Evolutionary conservation across 805 yeast genomes (phyloP).

Genomic region (Lachancea kluyveri): DNA sequence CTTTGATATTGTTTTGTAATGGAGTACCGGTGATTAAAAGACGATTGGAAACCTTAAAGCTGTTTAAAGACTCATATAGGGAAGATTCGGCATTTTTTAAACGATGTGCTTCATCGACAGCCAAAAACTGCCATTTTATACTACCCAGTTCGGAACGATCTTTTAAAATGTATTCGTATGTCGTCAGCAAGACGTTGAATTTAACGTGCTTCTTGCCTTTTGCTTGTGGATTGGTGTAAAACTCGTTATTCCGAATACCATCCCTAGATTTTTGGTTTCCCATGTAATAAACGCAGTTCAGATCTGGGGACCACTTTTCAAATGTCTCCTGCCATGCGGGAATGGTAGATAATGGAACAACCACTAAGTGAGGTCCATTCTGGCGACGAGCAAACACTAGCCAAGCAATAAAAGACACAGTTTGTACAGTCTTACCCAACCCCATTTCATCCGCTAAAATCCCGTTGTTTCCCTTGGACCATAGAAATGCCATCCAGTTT

Average conservation of each 20-base stretch:
- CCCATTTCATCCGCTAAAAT: conserved; percentile 99
- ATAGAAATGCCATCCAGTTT: conserved; percentile 98
- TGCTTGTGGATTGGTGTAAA: conserved; percentile 52
- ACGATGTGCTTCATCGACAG: conserved; percentile 98
- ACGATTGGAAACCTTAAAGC: conserved; percentile 78
- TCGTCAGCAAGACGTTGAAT: conserved; percentile 87
- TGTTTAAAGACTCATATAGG: conserved; percentile 77
- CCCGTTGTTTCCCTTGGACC: conserved; percentile 97
- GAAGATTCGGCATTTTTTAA: conserved; percentile 92
- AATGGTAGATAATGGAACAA: conserved; percentile 91
- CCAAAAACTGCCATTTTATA: conserved; percentile 91
- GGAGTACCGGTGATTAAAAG: conserved; percentile 97
- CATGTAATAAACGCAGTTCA: conserved; percentile 85
- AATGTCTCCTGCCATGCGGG: conserved; percentile 99
- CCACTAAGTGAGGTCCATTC: conserved; percentile 95
- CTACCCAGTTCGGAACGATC: conserved; percentile 76
- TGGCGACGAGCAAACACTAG: conserved; percentile 90
- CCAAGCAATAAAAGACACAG: conserved; percentile 93
- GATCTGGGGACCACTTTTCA: conserved; percentile 95
- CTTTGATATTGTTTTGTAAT: conserved; percentile 90
- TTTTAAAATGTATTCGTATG: conserved; percentile 92
- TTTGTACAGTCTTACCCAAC: conserved; percentile 94
- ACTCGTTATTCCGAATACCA: conserved; percentile 78
- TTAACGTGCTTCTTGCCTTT: conserved; percentile 56
- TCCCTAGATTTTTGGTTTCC: conserved; percentile 87